These are phyloP conservation scores for Ophiosphaerella herpotricha DNA, from an alignment of 2,329 filamentous ascomycete species.

Conservation along the genomic window DNA sequence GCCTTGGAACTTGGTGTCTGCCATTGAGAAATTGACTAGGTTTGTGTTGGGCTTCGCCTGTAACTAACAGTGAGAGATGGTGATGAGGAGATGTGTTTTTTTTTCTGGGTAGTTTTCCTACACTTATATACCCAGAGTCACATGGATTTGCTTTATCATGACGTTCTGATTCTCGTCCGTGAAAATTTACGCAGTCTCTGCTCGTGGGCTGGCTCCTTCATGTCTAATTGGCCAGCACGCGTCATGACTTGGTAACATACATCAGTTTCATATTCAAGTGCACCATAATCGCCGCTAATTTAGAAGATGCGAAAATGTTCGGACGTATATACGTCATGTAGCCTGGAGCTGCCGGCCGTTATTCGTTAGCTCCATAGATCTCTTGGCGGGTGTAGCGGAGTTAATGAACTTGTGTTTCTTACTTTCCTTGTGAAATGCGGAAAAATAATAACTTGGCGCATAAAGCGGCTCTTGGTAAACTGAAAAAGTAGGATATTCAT, in stretches of 20 bases:
- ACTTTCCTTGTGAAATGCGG: too few relatives aligned
- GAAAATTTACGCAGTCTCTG: not conserved
- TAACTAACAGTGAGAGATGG: too few relatives aligned
- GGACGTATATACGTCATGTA: not conserved
- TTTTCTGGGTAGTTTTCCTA: not conserved
- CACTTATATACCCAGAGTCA: not conserved
- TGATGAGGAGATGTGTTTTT: not conserved
- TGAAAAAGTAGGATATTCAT: too few relatives aligned
- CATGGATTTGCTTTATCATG: not conserved
- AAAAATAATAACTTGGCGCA: too few relatives aligned
- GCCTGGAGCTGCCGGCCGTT: not conserved
- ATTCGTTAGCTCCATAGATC: too few relatives aligned
- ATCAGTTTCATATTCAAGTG: not conserved
- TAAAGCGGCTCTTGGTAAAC: too few relatives aligned
- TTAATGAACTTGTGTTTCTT: too few relatives aligned
- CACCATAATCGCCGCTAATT: constrained; percentile 1
- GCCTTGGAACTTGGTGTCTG: constrained; percentile 53
- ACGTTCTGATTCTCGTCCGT: not conserved
- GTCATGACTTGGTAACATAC: not conserved
- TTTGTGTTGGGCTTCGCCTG: not conserved
- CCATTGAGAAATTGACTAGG: constrained; percentile 12
- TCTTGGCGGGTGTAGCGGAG: too few relatives aligned
- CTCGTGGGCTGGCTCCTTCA: not conserved
- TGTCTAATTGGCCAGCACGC: constrained; percentile 3
- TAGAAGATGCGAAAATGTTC: constrained; percentile 8